phyloP scores from a whole-genome alignment of 345 rosid genomes.

The Gossypium anomalum region DNA sequence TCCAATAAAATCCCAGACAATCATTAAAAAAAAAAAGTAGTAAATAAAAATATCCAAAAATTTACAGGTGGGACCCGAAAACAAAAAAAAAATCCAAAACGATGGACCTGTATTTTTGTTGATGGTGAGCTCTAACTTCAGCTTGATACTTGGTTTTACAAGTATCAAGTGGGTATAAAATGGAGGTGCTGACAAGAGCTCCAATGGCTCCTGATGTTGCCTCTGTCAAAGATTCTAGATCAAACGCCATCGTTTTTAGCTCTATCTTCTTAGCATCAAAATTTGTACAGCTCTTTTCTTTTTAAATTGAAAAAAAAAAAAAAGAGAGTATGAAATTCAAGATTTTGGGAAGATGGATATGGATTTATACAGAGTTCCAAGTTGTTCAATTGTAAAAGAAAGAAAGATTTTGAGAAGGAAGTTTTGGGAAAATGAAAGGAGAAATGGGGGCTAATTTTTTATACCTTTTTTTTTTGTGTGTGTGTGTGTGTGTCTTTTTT shows the following conservation, averaged over 20 bases:
- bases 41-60: not conserved
- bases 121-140: constrained; percentile 56
- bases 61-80: not conserved
- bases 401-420: not conserved
- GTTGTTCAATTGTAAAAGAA: not conserved
- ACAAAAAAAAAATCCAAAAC: not conserved
- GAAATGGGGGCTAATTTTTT: not conserved
- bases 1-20: not conserved
- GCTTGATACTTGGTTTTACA: constrained; percentile 87
- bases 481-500: too few relatives aligned
- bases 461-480: not conserved
- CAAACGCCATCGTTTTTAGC: constrained; percentile 38
- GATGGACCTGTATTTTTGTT: constrained; percentile 62
- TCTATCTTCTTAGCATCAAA: not conserved
- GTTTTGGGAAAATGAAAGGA: not conserved
- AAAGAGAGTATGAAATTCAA: not conserved
- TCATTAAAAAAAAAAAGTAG: not conserved
- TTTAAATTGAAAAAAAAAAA: not conserved
- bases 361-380: not conserved
- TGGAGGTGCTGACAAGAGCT: constrained; percentile 63
- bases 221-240: constrained; percentile 64
- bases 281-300: not conserved
- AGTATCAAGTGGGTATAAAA: constrained; percentile 82
- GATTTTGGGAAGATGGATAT: not conserved
- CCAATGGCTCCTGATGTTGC: constrained; percentile 88